Evolutionary conservation across 2,329 filamentous ascomycete genomes (phyloP).

Genomic region (Capronia americana): DNA sequence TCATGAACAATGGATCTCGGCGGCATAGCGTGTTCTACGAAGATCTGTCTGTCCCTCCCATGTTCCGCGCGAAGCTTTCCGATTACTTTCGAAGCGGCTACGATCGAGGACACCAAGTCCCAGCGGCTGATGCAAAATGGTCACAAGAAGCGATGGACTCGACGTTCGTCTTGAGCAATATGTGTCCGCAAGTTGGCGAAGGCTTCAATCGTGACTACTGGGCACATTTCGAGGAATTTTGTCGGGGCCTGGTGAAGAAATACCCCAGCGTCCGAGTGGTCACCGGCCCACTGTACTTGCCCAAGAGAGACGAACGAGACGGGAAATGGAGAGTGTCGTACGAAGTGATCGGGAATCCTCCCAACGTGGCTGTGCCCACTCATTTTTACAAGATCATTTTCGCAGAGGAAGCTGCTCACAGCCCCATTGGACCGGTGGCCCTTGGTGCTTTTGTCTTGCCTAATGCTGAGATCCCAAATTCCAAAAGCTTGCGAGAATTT

Average conservation of each 20-base stretch:
- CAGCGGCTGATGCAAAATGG: constrained; percentile 96
- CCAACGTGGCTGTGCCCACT: constrained; percentile 93
- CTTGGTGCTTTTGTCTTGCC: constrained; percentile 94
- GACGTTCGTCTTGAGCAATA: constrained; percentile 91
- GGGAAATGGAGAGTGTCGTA: constrained; percentile 96
- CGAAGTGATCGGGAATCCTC: constrained; percentile 92
- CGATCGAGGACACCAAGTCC: constrained; percentile 95
- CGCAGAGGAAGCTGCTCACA: constrained; percentile 77
- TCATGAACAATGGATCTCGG: constrained; percentile 76
- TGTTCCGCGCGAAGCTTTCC: constrained; percentile 86
- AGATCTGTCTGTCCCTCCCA: constrained; percentile 77
- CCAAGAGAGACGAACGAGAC: constrained; percentile 78
- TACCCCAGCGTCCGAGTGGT: constrained; percentile 92
- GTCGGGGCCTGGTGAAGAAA: constrained; percentile 75
- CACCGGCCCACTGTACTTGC: constrained; percentile 92
- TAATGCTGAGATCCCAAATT: constrained; percentile 85
- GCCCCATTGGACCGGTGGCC: constrained; percentile 72
- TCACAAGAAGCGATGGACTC: constrained; percentile 92
- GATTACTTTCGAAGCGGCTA: constrained; percentile 97
- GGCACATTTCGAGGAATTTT: constrained; percentile 98
- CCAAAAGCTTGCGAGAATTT: constrained; percentile 86
- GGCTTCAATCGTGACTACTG: constrained; percentile 99
- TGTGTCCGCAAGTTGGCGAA: constrained; percentile 97
- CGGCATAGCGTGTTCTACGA: constrained; percentile 84
- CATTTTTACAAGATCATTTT: constrained; percentile 99